These are phyloP conservation scores for Aspergillus oerlinghausenensis DNA, from an alignment of 2,329 filamentous ascomycete genomes.

Conservation along the genomic window DNA sequence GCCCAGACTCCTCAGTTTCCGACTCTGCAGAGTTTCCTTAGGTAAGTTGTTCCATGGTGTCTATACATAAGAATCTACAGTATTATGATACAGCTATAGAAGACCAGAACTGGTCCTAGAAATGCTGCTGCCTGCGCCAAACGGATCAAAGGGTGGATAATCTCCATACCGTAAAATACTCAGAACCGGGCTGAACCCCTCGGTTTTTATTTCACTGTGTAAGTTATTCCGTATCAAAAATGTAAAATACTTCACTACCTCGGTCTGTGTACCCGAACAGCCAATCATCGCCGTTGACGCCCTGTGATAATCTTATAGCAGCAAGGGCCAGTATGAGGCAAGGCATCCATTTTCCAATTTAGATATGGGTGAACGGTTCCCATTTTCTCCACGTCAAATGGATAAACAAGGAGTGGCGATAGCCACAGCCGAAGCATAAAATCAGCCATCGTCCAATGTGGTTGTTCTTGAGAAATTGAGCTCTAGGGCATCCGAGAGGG, in stretches of 20 bases:
- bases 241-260: neutral
- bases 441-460: neutral
- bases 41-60: neutral
- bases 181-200: neutral
- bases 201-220: neutral
- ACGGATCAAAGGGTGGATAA: neutral
- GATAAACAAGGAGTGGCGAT: neutral
- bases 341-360: neutral
- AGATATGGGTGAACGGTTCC: too few species aligned
- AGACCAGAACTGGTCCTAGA: neutral
- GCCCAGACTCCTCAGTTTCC: neutral
- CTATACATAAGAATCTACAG: neutral
- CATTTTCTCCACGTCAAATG: neutral
- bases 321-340: neutral
- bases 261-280: neutral
- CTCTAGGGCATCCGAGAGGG: neutral
- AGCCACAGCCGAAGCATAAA: neutral
- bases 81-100: neutral
- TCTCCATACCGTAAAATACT: neutral
- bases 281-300: neutral
- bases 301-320: neutral
- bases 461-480: neutral
- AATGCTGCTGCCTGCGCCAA: neutral
- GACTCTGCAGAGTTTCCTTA: neutral
- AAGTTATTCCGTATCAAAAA: neutral